These are phyloP conservation scores for Flaveria trinervia DNA, from an alignment of 129 eudicot genomes.

Conservation along the genomic window DNA sequence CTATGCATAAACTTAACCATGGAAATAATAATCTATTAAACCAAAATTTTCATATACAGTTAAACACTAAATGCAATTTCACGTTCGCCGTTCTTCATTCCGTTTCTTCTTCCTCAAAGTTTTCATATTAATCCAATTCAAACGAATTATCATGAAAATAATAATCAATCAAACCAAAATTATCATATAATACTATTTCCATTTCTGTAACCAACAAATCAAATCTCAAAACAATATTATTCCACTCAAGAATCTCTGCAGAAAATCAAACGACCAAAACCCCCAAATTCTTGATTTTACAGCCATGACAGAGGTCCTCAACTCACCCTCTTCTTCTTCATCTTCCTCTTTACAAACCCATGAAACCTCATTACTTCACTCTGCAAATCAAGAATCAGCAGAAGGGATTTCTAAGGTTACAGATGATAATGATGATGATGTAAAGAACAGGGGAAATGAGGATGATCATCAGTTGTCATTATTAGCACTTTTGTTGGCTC, in stretches of 20 bases:
- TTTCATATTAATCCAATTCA: no score
- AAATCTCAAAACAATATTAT: no score
- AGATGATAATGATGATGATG: conserved; percentile 14
- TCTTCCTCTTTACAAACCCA: conserved; percentile 37
- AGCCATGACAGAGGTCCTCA: conserved; percentile 43
- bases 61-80: background rate
- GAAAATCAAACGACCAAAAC: background rate
- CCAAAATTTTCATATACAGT: no score
- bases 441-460: conserved; percentile 36
- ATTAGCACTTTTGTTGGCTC: conserved; percentile 59
- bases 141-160: background rate
- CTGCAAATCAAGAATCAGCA: conserved; percentile 32
- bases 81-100: conserved; percentile 24
- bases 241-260: background rate
- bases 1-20: no score
- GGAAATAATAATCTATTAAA: background rate
- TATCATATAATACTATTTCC: no score
- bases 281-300: conserved; percentile 23
- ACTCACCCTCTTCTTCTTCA: conserved; percentile 46
- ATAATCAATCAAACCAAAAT: background rate
- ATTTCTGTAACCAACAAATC: no score
- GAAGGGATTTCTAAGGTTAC: no score
- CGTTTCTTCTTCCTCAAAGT: background rate
- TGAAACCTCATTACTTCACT: conserved; percentile 32
- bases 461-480: conserved; percentile 60